Evolutionary conservation across 345 rosid species (phyloP), one percentile per base, ranked within the genome.

Genomic region (Linum trigynum): DNA sequence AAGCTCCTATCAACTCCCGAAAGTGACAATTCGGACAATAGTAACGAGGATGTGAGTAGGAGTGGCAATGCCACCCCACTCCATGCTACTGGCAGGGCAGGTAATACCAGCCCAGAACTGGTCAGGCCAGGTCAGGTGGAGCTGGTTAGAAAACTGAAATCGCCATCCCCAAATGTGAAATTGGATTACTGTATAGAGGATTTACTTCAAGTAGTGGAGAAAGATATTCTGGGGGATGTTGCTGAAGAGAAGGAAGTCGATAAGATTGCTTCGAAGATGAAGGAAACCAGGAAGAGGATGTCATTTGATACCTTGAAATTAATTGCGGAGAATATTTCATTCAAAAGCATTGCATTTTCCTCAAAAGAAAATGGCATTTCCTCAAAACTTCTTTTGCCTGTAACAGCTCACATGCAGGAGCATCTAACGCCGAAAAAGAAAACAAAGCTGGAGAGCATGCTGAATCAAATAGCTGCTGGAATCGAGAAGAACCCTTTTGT

Each of bases 171-270:
- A 23, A 23, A 23, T 23, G 88, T 85, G 73, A 85, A 77, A 70
- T 76, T 94, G 71, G 99, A 94, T 80, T 82, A 85, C 71, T 90
- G 96, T 77, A 69, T 86, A 79, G 82, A 72, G 38, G 97, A 88
- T 74, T 95, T 94, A 63, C 89, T 88, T 35, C 65, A 79, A 53
- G 86, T 85, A 55, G 95, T 85, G 59, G 86, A 80, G 74, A 82
- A 69, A 39, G 92, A 90, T 69, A 88, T 90, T 74, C 87, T 94
- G 64, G 96, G 97, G 67, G 85, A 85, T 79, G 96, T 90, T 74
- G 83, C 92, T 7, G 99, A 94, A 76, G 85, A 94, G 80, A 94
- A 88, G 70, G 96, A 88, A 66, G 97, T 82, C 73, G 88, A 79
- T 37, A 88, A 88, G 78, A 85, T 90, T 67, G 85, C 88, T 69